Evolutionary conservation across 2,329 filamentous ascomycete genomes (phyloP), one percentile per base, ranked within the genome.

Genomic region (Diaporthe sp.): DNA sequence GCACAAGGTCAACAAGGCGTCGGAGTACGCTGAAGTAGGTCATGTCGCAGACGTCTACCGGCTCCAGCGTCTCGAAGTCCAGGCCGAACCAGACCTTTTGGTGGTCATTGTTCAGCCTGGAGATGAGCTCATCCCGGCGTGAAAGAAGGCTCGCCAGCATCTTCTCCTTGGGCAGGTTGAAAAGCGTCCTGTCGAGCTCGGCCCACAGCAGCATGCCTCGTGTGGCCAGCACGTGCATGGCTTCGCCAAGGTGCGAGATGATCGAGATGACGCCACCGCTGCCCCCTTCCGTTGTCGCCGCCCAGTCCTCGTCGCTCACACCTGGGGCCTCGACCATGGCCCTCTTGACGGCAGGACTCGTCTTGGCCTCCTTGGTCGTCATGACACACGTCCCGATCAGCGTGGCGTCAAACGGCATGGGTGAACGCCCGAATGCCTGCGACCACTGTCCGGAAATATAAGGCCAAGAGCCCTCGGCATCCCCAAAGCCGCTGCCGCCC

Each of bases 51-150:
- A 88, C 80, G 65, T 88, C 86, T 13, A 86, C 85, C 17, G 83
- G 82, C 72, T 85, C 81, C 49, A 85, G 37, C 1, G 58, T 85
- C 9, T 82, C 81, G 70, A 82, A 81, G 79, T 86, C 87, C 57
- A 80, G 81, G 25, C 86, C 86, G 71, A 88, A 88, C 86, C 86
- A 88, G 17, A 85, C 83, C 75, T 87, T 87, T 69, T 87, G 85
- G 80, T 85, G 88, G 77, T 88, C 86, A 61, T 84, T 84, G 78
- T 88, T 88, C 25, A 88, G 81, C 76, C 83, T 84, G 69, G 82
- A 81, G 77, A 88, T 86, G 78, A 88, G 86, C 79, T 86, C 83
- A 17, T 85, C 82, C 59, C 82, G 74, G 25, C 84, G 85, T 78
- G 84, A 84, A 79, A 84, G 84, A 9, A 88, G 80, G 75, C 84